phyloP scores from a whole-genome alignment of 2,329 filamentous ascomycete genomes.

The Ophiostoma perfectum region DNA sequence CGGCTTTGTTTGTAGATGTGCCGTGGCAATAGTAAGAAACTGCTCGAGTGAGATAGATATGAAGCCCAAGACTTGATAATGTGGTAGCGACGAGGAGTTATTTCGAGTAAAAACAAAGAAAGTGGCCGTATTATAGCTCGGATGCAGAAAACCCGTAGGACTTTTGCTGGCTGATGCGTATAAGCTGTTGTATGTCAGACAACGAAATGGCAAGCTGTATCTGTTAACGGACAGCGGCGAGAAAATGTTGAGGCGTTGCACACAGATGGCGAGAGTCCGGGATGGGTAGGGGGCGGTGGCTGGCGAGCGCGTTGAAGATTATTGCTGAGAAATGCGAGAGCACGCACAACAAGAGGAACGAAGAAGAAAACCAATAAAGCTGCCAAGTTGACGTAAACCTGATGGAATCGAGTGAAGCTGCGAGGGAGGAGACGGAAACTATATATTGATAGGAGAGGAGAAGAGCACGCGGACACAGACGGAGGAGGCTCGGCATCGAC shows the following conservation, averaged over 20 bases:
- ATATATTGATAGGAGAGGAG: slow-evolving; percentile 1
- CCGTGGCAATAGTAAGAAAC: too few species aligned
- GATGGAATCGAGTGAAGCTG: neutral
- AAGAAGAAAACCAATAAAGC: neutral
- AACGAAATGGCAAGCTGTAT: neutral
- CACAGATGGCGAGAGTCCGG: slow-evolving; percentile 9
- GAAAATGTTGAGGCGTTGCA: neutral
- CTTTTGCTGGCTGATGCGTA: neutral
- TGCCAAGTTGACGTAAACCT: neutral
- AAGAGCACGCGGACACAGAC: neutral
- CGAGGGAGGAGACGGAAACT: neutral
- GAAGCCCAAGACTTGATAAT: neutral
- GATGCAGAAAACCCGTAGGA: neutral
- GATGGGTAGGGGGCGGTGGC: neutral
- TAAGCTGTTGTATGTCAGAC: neutral
- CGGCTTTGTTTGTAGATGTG: too few species aligned
- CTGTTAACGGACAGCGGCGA: neutral
- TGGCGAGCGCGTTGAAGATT: neutral
- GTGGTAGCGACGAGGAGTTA: neutral
- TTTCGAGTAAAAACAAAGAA: neutral
- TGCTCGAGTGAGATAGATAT: neutral
- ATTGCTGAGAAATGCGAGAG: neutral
- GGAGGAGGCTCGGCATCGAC: slow-evolving; percentile 10
- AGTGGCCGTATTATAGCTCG: neutral
- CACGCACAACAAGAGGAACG: neutral